Conservation (phyloP, 331 rosid genomes). For the Ulmus americana region DNA sequence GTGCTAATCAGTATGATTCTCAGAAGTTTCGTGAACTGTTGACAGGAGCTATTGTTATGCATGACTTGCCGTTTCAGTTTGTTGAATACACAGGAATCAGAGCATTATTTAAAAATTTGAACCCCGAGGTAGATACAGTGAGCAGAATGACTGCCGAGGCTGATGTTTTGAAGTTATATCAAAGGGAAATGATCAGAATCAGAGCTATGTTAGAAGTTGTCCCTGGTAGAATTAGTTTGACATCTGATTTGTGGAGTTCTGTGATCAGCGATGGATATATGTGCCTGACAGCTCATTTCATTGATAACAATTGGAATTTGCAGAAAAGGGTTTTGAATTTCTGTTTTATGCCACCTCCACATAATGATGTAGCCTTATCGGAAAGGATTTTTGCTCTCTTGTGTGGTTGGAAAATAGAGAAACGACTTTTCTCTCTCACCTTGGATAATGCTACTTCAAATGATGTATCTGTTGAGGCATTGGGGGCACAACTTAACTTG, state of each 20-base stretch:
- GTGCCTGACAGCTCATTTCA: neutral
- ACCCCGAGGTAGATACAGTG: neutral
- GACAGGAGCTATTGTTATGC: neutral
- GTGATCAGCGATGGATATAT: too few relatives aligned
- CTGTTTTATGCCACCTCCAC: neutral
- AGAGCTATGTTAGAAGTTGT: neutral
- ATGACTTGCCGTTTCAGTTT: conserved; percentile 6
- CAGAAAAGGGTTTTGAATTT: neutral
- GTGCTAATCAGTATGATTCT: neutral
- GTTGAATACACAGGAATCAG: neutral
- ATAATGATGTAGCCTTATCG: neutral
- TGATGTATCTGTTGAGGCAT: neutral
- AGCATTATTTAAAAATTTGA: neutral
- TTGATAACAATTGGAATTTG: neutral
- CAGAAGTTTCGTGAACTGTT: neutral
- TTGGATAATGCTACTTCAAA: neutral
- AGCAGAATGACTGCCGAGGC: neutral
- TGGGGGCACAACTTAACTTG: neutral
- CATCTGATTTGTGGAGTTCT: too few relatives aligned
- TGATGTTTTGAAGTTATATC: neutral
- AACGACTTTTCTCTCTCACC: neutral
- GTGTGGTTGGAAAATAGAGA: neutral
- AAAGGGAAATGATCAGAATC: neutral
- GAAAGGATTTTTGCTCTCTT: neutral
- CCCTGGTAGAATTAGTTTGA: too few relatives aligned